Evolutionary conservation across 257 asterid genomes (phyloP).

Genomic region (Fraxinus pennsylvanica): DNA sequence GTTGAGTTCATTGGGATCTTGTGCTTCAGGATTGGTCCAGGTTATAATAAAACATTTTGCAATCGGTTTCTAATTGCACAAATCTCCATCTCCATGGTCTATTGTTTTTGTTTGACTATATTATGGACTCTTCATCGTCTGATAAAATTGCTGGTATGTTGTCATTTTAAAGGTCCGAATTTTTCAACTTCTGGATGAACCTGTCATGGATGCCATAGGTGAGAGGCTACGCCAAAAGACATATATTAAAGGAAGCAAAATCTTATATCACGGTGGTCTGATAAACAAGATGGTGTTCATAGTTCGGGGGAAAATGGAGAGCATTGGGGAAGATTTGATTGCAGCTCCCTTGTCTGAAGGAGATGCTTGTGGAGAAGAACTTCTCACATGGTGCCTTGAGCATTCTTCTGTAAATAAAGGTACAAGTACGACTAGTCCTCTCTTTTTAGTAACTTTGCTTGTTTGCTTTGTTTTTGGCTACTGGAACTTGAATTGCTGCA

Average conservation of each 20-base stretch:
- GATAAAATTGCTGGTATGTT: neutral
- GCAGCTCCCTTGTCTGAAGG: constrained; percentile 63
- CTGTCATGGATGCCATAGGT: constrained; percentile 78
- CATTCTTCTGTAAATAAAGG: constrained; percentile 85
- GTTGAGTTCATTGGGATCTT: neutral
- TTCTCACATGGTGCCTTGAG: constrained; percentile 95
- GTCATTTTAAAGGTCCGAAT: constrained; percentile 62
- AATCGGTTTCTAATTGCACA: neutral
- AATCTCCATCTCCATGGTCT: neutral
- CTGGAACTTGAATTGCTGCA: neutral
- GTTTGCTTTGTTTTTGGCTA: neutral
- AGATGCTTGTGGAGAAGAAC: constrained; percentile 92
- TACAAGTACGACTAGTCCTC: constrained; percentile 17
- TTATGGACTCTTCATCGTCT: neutral
- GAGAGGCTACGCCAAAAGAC: constrained; percentile 80
- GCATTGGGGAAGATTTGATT: constrained; percentile 64
- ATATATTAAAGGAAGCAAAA: constrained; percentile 71
- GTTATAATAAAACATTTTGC: neutral
- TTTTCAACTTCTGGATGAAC: constrained; percentile 75
- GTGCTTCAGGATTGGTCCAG: neutral
- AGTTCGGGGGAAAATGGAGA: constrained; percentile 81
- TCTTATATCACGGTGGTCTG: constrained; percentile 64
- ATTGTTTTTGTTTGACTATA: no score
- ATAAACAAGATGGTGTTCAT: constrained; percentile 85
- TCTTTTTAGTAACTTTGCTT: neutral